Evolutionary conservation across 345 rosid genomes (phyloP).

Genomic region (Brassica cretica): DNA sequence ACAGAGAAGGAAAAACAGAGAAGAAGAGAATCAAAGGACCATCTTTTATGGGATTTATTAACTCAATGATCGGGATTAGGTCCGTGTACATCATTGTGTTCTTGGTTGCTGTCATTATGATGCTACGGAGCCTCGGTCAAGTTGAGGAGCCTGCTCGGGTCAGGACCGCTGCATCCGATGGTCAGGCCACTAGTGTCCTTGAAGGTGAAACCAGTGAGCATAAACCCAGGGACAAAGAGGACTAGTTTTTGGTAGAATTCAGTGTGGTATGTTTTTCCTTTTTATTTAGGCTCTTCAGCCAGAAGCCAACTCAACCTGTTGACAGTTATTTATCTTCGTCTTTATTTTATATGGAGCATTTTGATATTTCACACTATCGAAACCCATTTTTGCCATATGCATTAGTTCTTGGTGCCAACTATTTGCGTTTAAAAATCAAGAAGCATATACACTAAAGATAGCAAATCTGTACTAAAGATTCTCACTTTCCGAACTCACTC

Average conservation of each 20-base stretch:
- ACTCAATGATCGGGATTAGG: slow-evolving; percentile 63
- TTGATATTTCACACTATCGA: background rate
- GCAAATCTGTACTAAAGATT: background rate
- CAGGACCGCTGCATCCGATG: slow-evolving; percentile 38
- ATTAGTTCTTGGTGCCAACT: slow-evolving; percentile 1
- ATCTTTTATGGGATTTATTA: slow-evolving; percentile 66
- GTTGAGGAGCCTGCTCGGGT: slow-evolving; percentile 60
- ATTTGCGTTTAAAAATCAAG: background rate
- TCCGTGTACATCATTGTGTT: slow-evolving; percentile 63
- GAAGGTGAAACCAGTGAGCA: slow-evolving; percentile 46
- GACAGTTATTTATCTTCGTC: slow-evolving; percentile 7
- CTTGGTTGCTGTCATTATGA: slow-evolving; percentile 63
- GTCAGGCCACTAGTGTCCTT: slow-evolving; percentile 39
- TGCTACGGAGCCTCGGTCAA: slow-evolving; percentile 49
- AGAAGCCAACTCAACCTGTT: slow-evolving; percentile 9
- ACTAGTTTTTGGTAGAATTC: slow-evolving; percentile 39
- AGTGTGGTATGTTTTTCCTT: slow-evolving; percentile 25
- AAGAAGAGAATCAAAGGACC: slow-evolving; percentile 63
- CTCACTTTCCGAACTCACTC: background rate
- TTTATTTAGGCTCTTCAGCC: slow-evolving; percentile 15
- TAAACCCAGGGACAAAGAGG: slow-evolving; percentile 63
- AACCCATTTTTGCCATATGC: background rate
- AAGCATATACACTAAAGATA: background rate
- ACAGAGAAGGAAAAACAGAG: slow-evolving; percentile 68
- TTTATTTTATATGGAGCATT: background rate